These are phyloP conservation scores for Ophiostoma sp. DNA, from an alignment of 2,329 filamentous ascomycete genomes.

Conservation along the genomic window DNA sequence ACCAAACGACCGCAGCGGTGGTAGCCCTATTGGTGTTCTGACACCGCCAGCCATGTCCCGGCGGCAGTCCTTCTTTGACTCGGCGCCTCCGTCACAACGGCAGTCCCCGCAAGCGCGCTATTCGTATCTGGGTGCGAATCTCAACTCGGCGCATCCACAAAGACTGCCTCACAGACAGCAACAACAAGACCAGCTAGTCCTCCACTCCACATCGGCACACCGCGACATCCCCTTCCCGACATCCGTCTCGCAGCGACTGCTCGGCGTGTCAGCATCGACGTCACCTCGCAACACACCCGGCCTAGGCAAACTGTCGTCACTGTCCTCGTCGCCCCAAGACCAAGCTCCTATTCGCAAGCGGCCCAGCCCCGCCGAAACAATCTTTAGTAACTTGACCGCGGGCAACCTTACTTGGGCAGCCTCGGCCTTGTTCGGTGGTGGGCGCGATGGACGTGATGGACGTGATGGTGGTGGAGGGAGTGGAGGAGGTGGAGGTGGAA, in stretches of 20 bases:
- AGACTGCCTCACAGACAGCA: not conserved
- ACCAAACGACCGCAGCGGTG: conserved; percentile 38
- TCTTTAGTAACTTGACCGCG: conserved; percentile 56
- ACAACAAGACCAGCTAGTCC: conserved; percentile 21
- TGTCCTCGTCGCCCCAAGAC: conserved; percentile 45
- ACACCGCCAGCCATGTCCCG: conserved; percentile 19
- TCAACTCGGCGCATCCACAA: not conserved
- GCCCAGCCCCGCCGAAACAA: conserved; percentile 62
- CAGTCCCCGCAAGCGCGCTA: conserved; percentile 22
- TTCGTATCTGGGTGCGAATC: not conserved
- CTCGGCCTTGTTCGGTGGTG: conserved; percentile 43
- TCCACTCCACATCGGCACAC: conserved; percentile 15
- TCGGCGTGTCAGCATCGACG: conserved; percentile 24
- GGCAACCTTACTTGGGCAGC: conserved; percentile 54
- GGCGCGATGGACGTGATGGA: conserved; percentile 9
- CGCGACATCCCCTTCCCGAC: conserved; percentile 31
- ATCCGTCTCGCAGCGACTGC: conserved; percentile 40
- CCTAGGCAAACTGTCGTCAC: conserved; percentile 26
- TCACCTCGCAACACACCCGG: conserved; percentile 20
- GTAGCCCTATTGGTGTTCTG: not conserved
- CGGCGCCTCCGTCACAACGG: conserved; percentile 9
- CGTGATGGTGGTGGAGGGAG: not conserved
- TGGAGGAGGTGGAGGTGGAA: not conserved
- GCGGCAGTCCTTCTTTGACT: conserved; percentile 18
- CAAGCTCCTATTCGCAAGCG: conserved; percentile 45